Conservation (phyloP, 192 early-diverging fungal genomes). For the Backusella westeae region DNA sequence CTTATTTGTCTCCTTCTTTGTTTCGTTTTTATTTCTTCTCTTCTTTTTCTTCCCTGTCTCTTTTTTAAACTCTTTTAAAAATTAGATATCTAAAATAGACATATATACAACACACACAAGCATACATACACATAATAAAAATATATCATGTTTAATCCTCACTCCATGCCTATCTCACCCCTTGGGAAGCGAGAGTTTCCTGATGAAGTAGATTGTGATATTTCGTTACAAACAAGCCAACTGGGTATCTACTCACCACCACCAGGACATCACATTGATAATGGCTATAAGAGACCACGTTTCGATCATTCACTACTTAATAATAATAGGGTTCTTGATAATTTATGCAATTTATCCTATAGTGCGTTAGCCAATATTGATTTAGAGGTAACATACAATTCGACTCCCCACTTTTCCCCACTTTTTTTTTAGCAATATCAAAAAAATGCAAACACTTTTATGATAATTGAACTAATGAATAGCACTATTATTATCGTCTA, state of each 20-base stretch:
- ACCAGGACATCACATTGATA: not conserved
- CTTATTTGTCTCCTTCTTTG: constrained; percentile 15
- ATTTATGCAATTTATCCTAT: constrained; percentile 14
- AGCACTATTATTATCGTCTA: not conserved
- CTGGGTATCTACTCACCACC: constrained; percentile 7
- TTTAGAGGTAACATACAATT: constrained; percentile 15
- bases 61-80: not conserved
- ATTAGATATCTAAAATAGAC: constrained; percentile 5
- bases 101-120: not conserved
- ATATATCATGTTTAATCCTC: constrained; percentile 2
- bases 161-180: not conserved
- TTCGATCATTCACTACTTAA: constrained; percentile 10
- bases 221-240: constrained; percentile 9
- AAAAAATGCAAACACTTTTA: too few relatives aligned
- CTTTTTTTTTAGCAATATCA: not conserved
- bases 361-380: constrained; percentile 20
- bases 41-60: constrained; percentile 4
- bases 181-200: constrained; percentile 6
- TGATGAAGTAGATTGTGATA: constrained; percentile 2
- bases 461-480: not conserved
- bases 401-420: not conserved
- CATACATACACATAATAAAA: not conserved
- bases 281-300: constrained; percentile 8
- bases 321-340: constrained; percentile 4
- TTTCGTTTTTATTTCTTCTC: constrained; percentile 20